phyloP scores from a whole-genome alignment of 805 yeast species.

The Wickerhamiella kurtzmanii region DNA sequence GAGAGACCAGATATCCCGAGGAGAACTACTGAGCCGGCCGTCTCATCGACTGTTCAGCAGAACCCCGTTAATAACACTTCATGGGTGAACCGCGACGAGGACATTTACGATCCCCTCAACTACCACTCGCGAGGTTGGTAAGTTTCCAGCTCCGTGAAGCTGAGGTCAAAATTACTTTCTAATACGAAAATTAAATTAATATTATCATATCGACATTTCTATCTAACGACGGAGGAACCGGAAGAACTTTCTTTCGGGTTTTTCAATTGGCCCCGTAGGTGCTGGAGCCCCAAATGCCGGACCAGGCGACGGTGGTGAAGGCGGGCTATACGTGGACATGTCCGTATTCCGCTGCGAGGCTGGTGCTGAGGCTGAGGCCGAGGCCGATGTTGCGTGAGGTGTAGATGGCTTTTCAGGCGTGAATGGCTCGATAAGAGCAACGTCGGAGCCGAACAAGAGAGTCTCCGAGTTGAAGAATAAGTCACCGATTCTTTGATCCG shows the following conservation, averaged over 20 bases:
- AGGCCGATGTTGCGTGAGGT: no score
- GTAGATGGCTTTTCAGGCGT: background rate
- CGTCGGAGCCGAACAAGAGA: constrained; percentile 11
- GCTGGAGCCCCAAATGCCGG: no score
- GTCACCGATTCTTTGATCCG: background rate
- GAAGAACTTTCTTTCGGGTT: background rate
- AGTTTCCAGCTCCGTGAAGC: background rate
- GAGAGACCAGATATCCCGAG: constrained; percentile 15
- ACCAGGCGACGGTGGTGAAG: background rate
- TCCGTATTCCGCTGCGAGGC: background rate
- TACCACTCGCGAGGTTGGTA: constrained; percentile 22
- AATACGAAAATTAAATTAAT: no score
- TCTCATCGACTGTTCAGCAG: background rate
- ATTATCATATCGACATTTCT: no score
- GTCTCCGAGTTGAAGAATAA: constrained; percentile 12
- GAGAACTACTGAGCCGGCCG: constrained; percentile 11
- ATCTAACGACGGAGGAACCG: background rate
- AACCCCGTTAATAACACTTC: background rate
- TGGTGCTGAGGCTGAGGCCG: no score
- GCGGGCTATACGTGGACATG: background rate
- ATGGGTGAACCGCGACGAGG: constrained; percentile 14
- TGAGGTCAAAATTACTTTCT: background rate
- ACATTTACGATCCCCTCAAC: constrained; percentile 17
- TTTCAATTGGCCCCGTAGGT: no score
- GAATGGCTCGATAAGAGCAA: constrained; percentile 8